These are phyloP conservation scores for Angophora floribunda DNA, from an alignment of 345 rosid genomes.

Conservation along the genomic window DNA sequence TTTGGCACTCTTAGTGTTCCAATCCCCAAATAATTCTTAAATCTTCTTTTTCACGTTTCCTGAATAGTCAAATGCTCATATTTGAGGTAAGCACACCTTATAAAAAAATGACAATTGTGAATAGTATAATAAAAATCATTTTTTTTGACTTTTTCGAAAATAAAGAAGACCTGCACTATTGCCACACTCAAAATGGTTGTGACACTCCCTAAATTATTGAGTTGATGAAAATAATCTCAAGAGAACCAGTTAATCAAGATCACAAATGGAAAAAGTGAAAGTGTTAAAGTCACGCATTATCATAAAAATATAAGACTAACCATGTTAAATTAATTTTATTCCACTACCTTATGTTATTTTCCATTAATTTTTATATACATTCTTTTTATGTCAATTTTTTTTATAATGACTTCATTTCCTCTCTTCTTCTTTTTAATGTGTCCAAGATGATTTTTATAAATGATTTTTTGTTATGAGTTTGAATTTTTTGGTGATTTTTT, in stretches of 20 bases:
- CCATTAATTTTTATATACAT: background rate
- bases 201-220: background rate
- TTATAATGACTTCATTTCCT: background rate
- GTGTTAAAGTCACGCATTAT: background rate
- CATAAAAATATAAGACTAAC: background rate
- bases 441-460: background rate
- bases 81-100: background rate
- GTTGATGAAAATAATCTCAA: background rate
- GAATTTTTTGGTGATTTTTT: background rate
- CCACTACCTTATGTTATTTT: background rate
- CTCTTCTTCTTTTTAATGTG: background rate
- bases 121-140: background rate
- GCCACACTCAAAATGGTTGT: background rate
- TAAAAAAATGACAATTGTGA: background rate
- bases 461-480: background rate
- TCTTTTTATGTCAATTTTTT: no score
- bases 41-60: background rate
- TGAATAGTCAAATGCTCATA: background rate
- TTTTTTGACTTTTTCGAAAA: background rate
- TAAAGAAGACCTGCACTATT: no score
- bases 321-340: background rate
- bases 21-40: no score
- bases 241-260: background rate
- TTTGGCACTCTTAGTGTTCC: no score
- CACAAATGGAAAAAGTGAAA: background rate